These are phyloP conservation scores for Elymus sibiricus DNA, from an alignment of 176 grass and related monocot genomes.

Conservation along the genomic window DNA sequence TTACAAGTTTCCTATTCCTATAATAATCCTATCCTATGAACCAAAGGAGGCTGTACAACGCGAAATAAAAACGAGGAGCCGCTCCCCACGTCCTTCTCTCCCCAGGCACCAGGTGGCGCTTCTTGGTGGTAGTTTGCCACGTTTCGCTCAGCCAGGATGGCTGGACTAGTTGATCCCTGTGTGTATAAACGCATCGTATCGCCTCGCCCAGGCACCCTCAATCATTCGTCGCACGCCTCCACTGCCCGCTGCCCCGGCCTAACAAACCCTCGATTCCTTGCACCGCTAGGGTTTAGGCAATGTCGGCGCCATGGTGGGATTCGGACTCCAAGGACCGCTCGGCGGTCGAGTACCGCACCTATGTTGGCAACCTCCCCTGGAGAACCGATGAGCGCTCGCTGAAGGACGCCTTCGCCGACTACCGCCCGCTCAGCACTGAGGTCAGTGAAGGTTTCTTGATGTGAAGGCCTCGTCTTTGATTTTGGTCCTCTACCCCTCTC, in stretches of 20 bases:
- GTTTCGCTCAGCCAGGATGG: too few relatives aligned
- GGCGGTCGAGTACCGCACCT: not conserved
- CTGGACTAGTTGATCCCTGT: not conserved
- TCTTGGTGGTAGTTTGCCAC: too few relatives aligned
- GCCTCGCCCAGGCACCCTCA: not conserved
- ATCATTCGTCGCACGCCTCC: not conserved
- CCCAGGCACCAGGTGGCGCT: too few relatives aligned
- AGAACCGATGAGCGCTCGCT: slow-evolving; percentile 47
- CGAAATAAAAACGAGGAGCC: too few relatives aligned
- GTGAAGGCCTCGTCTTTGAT: not conserved
- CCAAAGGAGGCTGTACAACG: too few relatives aligned
- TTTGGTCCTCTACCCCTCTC: not conserved
- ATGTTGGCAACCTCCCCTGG: slow-evolving; percentile 52
- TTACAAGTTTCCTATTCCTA: too few relatives aligned
- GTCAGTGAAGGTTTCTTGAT: not conserved
- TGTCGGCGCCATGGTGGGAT: slow-evolving; percentile 33
- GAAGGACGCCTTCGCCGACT: slow-evolving; percentile 46
- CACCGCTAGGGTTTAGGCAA: not conserved
- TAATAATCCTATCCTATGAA: too few relatives aligned
- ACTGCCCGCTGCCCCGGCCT: too few relatives aligned
- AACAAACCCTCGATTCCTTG: not conserved
- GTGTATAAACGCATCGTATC: not conserved
- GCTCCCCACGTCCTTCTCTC: too few relatives aligned
- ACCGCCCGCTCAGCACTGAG: slow-evolving; percentile 46
- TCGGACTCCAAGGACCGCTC: not conserved